These are phyloP conservation scores for Paradendryphiella salina DNA, from an alignment of 2,329 filamentous ascomycete genomes.

Conservation along the genomic window DNA sequence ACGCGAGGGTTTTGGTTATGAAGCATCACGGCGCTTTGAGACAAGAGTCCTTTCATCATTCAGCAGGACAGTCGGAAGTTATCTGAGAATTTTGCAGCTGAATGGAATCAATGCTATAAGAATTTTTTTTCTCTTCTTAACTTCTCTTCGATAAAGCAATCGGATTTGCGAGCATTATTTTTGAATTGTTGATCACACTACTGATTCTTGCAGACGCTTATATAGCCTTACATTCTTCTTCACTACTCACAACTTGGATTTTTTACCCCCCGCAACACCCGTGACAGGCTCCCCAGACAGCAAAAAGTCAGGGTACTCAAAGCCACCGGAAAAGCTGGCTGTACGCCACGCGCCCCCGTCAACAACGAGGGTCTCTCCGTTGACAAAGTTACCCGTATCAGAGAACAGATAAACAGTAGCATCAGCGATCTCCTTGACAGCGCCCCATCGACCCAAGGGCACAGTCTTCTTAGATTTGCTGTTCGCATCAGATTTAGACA, in stretches of 20 bases:
- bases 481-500: slow-evolving; percentile 44
- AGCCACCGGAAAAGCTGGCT: slow-evolving; percentile 44
- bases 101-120: too few relatives aligned
- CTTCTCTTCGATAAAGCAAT: too few relatives aligned
- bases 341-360: slow-evolving; percentile 59
- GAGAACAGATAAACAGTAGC: slow-evolving; percentile 88
- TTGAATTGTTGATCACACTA: too few relatives aligned
- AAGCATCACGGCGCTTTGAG: too few relatives aligned
- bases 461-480: slow-evolving; percentile 49
- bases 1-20: too few relatives aligned
- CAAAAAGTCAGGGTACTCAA: slow-evolving; percentile 63
- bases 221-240: too few relatives aligned
- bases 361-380: slow-evolving; percentile 75
- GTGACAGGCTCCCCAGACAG: slow-evolving; percentile 57
- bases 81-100: too few relatives aligned
- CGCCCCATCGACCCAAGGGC: slow-evolving; percentile 76
- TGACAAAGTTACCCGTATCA: slow-evolving; percentile 83
- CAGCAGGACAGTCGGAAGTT: too few relatives aligned
- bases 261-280: slow-evolving; percentile 63
- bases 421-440: slow-evolving; percentile 86
- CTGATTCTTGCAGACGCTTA: background rate
- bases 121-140: too few relatives aligned
- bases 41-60: too few relatives aligned
- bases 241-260: slow-evolving; percentile 57
- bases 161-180: too few relatives aligned